A percentile compares a stretch with the other conserved stretches of the same genome.
Conservation (phyloP, 495 filamentous ascomycete genomes). For the Gamarada debralockiae region DNA sequence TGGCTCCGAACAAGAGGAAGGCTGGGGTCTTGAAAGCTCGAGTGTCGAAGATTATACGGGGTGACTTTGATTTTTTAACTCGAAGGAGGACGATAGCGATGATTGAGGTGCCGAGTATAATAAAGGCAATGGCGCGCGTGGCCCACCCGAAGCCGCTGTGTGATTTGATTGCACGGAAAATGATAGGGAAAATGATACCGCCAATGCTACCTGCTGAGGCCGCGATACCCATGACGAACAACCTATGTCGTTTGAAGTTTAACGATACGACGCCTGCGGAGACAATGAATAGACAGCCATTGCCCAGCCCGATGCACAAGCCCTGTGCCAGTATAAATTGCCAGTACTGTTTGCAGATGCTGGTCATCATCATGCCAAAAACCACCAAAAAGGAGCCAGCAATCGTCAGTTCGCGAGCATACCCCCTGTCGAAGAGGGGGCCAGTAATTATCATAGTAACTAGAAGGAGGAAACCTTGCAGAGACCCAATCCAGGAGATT, state of each 20-base stretch:
- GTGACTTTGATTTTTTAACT: background rate
- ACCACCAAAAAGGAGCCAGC: slow-evolving; percentile 56
- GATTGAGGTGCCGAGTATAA: slow-evolving; percentile 54
- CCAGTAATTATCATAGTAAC: background rate
- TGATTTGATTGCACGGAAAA: slow-evolving; percentile 57
- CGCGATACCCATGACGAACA: slow-evolving; percentile 54
- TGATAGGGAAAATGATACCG: slow-evolving; percentile 61
- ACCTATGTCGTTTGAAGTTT: slow-evolving; percentile 54
- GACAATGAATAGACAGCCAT: slow-evolving; percentile 67
- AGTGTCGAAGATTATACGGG: background rate
- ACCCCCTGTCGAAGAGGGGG: background rate
- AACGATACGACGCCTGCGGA: slow-evolving; percentile 46
- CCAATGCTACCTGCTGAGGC: slow-evolving; percentile 26
- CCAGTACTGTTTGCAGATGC: slow-evolving; percentile 52
- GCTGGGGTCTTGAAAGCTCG: background rate
- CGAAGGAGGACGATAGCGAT: background rate
- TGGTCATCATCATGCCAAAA: slow-evolving; percentile 69
- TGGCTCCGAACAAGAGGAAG: background rate
- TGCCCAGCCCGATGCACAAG: slow-evolving; percentile 63
- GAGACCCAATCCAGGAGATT: background rate
- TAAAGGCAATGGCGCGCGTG: slow-evolving; percentile 56
- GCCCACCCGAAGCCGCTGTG: slow-evolving; percentile 65
- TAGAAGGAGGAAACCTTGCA: background rate
- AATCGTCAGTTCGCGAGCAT: background rate
- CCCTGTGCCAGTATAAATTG: slow-evolving; percentile 57